Base-by-base conservation (phyloP, 2,329 filamentous ascomycete genomes). In the Xylariaceae sp. region DNA sequence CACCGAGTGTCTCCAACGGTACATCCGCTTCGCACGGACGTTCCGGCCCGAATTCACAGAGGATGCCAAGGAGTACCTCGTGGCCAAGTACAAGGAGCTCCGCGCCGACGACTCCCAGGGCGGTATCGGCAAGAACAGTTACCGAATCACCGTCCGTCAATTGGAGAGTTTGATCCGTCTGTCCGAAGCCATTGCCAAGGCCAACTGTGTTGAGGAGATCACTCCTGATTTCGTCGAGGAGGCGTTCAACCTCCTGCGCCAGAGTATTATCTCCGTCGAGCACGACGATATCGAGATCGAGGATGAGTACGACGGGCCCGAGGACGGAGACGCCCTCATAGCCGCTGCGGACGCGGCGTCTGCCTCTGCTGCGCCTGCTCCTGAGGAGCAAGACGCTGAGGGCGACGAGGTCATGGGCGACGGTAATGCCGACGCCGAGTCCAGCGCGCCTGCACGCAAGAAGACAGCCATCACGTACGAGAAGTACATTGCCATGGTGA, bases 261-360 rank as follows among this genome's bases (percentile, higher is more conserved):
- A 97, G 75, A 94, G 89, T 74, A 99, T 99, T 73, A 97, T 99
- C 69, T 94, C 89, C 1, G 94, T 99, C 30, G 94, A 99, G 75
- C 94, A 97, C 71, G 94, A 99, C 68, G 94, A 99, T 69, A 87
- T 99, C 13, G 93, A 97, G 71, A 88, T 99, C 62, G 91, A 96
- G 56, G 92, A 92, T 4, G 88, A 89, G 17, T 84, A 85, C 17
- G 78, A 77, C n/a, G 74, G 74, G 11, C 69, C 69, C 60, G 78
- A 77, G 62, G 79, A 80, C 62, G 73, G 77, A 59, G 80, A 76
- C 49, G 76, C 71, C 2, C 76, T 82, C 7, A 66, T 75, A n/a
- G 75, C 75, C 13, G 78, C 76, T 10, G 76, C 76, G 2, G 77
- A 79, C 11, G 80, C 81, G 2, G 82, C 81, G 2, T 79, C 80